Evolutionary conservation across 352 stramenopile genomes (phyloP).

Genomic region (Phytophthora multivora): DNA sequence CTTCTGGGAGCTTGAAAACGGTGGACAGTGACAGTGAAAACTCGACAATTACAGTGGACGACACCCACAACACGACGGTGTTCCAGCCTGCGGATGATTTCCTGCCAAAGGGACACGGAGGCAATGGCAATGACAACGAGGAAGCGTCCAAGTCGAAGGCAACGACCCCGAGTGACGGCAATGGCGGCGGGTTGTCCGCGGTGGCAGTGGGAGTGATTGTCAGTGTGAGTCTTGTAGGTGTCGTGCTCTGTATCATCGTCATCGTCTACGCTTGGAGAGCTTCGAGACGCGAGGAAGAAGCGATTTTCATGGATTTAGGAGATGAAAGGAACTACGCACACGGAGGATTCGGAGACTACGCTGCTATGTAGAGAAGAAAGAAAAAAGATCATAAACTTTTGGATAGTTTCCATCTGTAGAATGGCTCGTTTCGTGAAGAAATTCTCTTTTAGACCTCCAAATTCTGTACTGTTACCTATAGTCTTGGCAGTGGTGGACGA

Average conservation of each 20-base stretch:
- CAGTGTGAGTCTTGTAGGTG: conserved; percentile 26
- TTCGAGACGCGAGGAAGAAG: conserved; percentile 37
- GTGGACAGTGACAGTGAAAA: not conserved
- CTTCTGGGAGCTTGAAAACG: not conserved
- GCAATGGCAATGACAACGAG: not conserved
- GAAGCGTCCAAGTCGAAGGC: not conserved
- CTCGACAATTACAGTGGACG: conserved; percentile 6
- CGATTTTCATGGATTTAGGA: conserved; percentile 47
- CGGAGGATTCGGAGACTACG: conserved; percentile 42
- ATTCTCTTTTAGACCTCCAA: too few relatives aligned
- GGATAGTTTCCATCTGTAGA: not conserved
- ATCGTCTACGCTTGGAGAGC: conserved; percentile 38
- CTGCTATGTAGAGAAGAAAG: conserved; percentile 56
- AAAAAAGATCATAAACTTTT: conserved; percentile 8
- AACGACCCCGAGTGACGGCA: conserved; percentile 16
- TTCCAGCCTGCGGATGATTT: conserved; percentile 25
- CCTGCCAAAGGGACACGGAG: not conserved
- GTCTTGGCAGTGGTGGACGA: too few relatives aligned
- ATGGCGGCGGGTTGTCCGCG: conserved; percentile 10
- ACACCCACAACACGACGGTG: conserved; percentile 13
- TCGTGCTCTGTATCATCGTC: conserved; percentile 21
- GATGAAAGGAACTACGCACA: conserved; percentile 42
- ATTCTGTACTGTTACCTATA: too few relatives aligned
- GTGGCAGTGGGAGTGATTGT: conserved; percentile 35
- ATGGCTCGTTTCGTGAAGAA: not conserved